Conservation (phyloP, 2,329 filamentous ascomycete species). For the Aspergillus proliferans region DNA sequence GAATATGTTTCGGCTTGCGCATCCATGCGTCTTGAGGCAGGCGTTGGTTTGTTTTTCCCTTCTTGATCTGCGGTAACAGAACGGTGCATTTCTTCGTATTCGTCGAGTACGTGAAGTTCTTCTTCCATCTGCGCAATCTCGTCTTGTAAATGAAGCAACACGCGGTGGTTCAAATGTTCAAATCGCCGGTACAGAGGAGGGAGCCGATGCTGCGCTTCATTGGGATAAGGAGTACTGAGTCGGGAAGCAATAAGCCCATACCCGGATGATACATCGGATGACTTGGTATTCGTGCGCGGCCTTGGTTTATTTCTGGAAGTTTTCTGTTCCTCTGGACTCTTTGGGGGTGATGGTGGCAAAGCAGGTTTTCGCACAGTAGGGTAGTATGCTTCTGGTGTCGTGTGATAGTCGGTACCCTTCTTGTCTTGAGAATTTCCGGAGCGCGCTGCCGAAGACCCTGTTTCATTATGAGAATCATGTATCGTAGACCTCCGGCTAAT, state of each 20-base stretch:
- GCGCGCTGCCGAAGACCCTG: conserved; percentile 12
- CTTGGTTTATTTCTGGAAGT: conserved; percentile 15
- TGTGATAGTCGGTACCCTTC: conserved; percentile 14
- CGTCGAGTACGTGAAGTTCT: conserved; percentile 65
- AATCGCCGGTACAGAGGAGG: conserved; percentile 76
- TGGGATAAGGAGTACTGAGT: conserved; percentile 20
- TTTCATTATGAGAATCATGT: conserved; percentile 11
- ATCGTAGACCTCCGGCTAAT: conserved; percentile 15
- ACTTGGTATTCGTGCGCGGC: conserved; percentile 17
- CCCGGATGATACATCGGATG: conserved; percentile 22
- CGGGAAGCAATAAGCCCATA: conserved; percentile 31
- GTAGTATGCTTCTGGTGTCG: conserved; percentile 29
- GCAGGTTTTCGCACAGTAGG: conserved; percentile 15
- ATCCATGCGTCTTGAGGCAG: conserved; percentile 37
- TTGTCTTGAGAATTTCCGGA: conserved; percentile 15
- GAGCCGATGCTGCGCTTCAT: conserved; percentile 21
- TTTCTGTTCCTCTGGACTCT: conserved; percentile 23
- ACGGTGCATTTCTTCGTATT: conserved; percentile 42
- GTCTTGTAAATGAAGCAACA: conserved; percentile 78
- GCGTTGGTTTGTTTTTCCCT: conserved; percentile 22
- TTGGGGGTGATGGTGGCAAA: conserved; percentile 28
- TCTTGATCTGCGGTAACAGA: conserved; percentile 26
- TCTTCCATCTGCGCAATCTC: conserved; percentile 77
- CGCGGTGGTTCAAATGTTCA: conserved; percentile 70
- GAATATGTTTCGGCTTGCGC: conserved; percentile 45